These are phyloP conservation scores for Mucor velutinosus DNA, from an alignment of 371 early-diverging fungal genomes.

Conservation along the genomic window DNA sequence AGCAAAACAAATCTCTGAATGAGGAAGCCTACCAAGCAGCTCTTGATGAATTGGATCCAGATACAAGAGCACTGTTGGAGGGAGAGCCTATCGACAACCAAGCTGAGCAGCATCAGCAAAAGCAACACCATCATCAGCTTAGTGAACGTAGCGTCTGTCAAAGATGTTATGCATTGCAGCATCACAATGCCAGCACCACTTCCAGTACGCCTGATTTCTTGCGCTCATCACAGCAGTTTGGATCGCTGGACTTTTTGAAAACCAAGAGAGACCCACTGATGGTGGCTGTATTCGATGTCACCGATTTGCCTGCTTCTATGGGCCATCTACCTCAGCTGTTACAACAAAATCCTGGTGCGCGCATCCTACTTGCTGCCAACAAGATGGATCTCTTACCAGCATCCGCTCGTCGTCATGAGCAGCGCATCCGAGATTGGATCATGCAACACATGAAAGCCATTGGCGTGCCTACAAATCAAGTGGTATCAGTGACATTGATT, in stretches of 20 bases:
- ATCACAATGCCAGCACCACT: constrained; percentile 52
- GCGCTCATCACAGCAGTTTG: constrained; percentile 56
- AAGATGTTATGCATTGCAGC: constrained; percentile 57
- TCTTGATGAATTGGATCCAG: constrained; percentile 33
- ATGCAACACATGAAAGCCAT: constrained; percentile 44
- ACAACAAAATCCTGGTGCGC: constrained; percentile 45
- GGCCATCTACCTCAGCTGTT: constrained; percentile 47
- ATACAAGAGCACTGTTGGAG: constrained; percentile 34
- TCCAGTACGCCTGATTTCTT: constrained; percentile 43
- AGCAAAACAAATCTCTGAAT: constrained; percentile 34
- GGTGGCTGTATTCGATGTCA: constrained; percentile 64
- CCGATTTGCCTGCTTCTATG: constrained; percentile 66
- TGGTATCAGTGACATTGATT: constrained; percentile 53
- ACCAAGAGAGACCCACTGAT: constrained; percentile 58
- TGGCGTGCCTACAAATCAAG: constrained; percentile 42
- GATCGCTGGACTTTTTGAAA: constrained; percentile 57
- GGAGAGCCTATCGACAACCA: constrained; percentile 13
- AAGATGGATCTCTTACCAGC: constrained; percentile 68
- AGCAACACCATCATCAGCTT: constrained; percentile 14
- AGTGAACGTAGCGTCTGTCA: constrained; percentile 55
- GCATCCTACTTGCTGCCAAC: constrained; percentile 66
- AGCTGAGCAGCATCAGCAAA: constrained; percentile 6
- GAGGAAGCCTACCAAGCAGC: constrained; percentile 40
- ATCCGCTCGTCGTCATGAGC: constrained; percentile 47
- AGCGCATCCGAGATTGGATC: constrained; percentile 63